Base-by-base conservation (phyloP, 768 basidiomycete genomes). In the Leccinum boreale region DNA sequence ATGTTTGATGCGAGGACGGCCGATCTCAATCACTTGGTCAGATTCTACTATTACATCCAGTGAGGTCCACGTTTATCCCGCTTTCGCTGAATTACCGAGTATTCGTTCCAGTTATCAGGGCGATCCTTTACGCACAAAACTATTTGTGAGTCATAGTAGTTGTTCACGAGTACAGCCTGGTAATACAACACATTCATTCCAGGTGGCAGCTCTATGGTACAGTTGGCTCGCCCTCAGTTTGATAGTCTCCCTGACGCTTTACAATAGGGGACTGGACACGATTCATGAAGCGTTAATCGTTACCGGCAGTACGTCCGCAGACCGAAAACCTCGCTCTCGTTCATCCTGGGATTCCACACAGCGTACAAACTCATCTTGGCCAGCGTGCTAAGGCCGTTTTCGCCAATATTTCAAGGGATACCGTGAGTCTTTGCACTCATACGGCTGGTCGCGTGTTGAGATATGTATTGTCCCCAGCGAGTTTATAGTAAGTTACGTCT, bases 151-250 rank as follows among this genome's bases (percentile, higher is more conserved):
- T 50, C 44, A 15, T 4, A 44, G 42, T 12, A 44, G 10, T 44
- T 44, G 0, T 24, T 28, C 10, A 46, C 15, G 24, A 15, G n/a
- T 28, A 1, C 1, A 12, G 23, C 12, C 17, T 23, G 9, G 28
- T 61, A 11, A 48, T 9, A 21, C 29, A 42, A 14, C 8, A 5
- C 26, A 1, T 28, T 10, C 19, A n/a, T 36, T 5, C 1, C 15
- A 65, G 64, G 65, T 63, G 14, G 52, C 54, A 17, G 33, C 5
- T 6, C 1, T 65, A 36, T 65, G 63, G 63, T 65, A 36, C 7
- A 2, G 2, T 3, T 9, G 9, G 8, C 7, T 5, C 19, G 21
- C 2, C 15, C 12, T 44, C 3, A 0, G 15, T 24, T 42, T 1
- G 1, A 14, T 1, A 10, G 23, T 17, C 0, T 26, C 14, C 28